phyloP scores from a whole-genome alignment of 768 basidiomycete genomes.

The Agaricus subrufescens region DNA sequence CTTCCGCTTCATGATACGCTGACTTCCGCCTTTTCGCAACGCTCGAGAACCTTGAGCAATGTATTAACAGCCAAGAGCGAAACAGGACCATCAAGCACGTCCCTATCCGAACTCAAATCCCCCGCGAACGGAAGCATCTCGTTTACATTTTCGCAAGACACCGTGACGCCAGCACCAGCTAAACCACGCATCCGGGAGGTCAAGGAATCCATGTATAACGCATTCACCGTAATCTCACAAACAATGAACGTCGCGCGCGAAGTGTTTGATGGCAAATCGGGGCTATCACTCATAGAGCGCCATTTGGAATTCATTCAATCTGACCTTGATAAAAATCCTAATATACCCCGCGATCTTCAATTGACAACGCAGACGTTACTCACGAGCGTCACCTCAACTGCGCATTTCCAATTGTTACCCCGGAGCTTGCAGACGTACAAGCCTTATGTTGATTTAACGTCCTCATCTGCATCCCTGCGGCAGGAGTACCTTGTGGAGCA shows the following conservation, averaged over 20 bases:
- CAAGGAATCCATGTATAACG: conserved; percentile 45
- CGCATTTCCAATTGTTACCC: conserved; percentile 77
- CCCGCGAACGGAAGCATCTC: conserved; percentile 1
- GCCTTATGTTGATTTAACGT: conserved; percentile 75
- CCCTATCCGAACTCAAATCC: background rate
- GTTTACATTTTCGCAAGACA: conserved; percentile 6
- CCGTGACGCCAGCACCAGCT: conserved; percentile 13
- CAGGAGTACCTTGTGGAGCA: conserved; percentile 38
- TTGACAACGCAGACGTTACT: conserved; percentile 69
- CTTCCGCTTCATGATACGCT: conserved; percentile 73
- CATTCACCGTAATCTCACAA: conserved; percentile 50
- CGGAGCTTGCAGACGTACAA: conserved; percentile 68
- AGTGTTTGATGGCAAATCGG: conserved; percentile 37
- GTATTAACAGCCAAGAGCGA: conserved; percentile 8
- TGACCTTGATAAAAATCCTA: conserved; percentile 24
- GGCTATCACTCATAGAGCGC: conserved; percentile 36
- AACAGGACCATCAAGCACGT: background rate
- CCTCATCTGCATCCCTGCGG: conserved; percentile 49
- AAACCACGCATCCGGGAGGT: conserved; percentile 45
- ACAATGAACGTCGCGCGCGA: conserved; percentile 55
- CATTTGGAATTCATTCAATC: conserved; percentile 63
- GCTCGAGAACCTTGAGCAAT: conserved; percentile 46
- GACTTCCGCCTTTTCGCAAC: conserved; percentile 65
- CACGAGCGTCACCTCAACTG: conserved; percentile 71
- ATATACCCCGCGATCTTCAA: conserved; percentile 46